phyloP scores from a whole-genome alignment of 345 rosid species.

The Eucalyptus paniculata region DNA sequence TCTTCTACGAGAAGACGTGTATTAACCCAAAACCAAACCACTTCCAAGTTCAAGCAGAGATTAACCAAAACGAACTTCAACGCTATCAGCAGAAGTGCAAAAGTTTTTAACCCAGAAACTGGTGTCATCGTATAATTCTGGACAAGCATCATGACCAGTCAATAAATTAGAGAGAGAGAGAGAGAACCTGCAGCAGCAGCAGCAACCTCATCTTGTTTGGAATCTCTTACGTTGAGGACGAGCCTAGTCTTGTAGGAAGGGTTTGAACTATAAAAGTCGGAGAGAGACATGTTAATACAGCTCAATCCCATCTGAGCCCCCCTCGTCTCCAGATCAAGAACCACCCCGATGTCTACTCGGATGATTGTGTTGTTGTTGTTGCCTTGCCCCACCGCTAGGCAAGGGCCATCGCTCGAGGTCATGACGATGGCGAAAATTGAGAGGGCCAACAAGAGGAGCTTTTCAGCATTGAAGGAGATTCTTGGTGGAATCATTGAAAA shows the following conservation, averaged over 20 bases:
- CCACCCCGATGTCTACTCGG: not conserved
- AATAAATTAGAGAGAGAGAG: not conserved
- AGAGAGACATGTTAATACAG: not conserved
- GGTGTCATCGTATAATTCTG: not conserved
- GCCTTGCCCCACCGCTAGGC: not conserved
- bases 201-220: not conserved
- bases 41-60: not conserved
- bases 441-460: not conserved
- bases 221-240: not conserved
- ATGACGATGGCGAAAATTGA: not conserved
- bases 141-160: not conserved
- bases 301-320: not conserved
- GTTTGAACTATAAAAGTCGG: not conserved
- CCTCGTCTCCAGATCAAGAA: not conserved
- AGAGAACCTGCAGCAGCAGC: not conserved
- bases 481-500: not conserved
- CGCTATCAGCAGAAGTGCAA: not conserved
- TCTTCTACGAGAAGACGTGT: not conserved
- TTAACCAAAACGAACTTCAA: not conserved
- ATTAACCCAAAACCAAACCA: not conserved
- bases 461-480: not conserved
- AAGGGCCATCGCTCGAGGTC: not conserved
- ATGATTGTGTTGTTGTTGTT: not conserved
- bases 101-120: not conserved
- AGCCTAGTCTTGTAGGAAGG: not conserved